Conservation (phyloP, 2,329 filamentous ascomycete species). For the Pseudogymnoascus sp. region DNA sequence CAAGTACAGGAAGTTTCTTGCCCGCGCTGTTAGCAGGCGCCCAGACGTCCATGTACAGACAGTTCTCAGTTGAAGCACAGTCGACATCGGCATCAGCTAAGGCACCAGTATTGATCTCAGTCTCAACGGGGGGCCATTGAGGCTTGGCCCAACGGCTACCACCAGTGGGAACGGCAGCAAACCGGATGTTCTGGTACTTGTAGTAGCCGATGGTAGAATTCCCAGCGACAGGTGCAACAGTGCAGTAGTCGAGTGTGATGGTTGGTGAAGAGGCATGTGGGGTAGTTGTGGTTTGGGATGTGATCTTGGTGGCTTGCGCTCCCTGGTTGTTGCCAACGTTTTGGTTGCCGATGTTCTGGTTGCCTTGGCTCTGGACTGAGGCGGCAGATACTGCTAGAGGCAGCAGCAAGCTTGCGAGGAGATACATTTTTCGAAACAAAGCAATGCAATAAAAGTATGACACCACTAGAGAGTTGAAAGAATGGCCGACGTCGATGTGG, state of each 20-base stretch:
- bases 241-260: slow-evolving; percentile 26
- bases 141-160: slow-evolving; percentile 30
- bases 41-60: slow-evolving; percentile 22
- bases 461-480: not conserved
- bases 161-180: slow-evolving; percentile 29
- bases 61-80: slow-evolving; percentile 24
- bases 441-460: not conserved
- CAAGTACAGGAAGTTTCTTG: slow-evolving; percentile 26
- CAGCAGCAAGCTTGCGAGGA: not conserved
- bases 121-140: slow-evolving; percentile 30
- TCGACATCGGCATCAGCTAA: slow-evolving; percentile 29
- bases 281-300: not conserved
- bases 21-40: slow-evolving; percentile 23
- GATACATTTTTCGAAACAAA: not conserved
- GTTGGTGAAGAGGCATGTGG: slow-evolving; percentile 12
- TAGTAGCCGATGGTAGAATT: slow-evolving; percentile 26
- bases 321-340: not conserved
- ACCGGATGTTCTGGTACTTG: slow-evolving; percentile 33
- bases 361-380: not conserved
- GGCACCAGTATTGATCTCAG: slow-evolving; percentile 27
- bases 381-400: not conserved
- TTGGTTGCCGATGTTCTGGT: not conserved
- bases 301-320: not conserved
- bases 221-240: slow-evolving; percentile 18
- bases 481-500: not conserved